These are phyloP conservation scores for Encephalitozoon cuniculi DNA, from an alignment of 371 early-diverging fungal genomes.

Conservation along the genomic window DNA sequence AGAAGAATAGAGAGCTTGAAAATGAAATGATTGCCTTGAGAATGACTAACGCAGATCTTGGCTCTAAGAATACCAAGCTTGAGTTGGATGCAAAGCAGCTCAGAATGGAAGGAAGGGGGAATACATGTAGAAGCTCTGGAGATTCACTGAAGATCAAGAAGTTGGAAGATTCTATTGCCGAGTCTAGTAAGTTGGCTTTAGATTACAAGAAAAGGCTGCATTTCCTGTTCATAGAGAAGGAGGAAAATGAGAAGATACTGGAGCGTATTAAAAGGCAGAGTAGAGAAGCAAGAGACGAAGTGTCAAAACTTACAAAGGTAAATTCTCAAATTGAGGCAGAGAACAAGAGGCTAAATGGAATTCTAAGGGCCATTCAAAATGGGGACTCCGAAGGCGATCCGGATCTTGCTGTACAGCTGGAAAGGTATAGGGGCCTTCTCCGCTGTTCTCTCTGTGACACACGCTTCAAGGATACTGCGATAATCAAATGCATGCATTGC, in stretches of 20 bases:
- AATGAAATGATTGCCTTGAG: conserved; percentile 21
- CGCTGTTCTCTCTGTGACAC: conserved; percentile 55
- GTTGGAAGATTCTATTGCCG: conserved; percentile 20
- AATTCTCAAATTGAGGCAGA: conserved; percentile 11
- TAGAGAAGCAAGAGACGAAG: conserved; percentile 15
- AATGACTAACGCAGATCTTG: conserved; percentile 24
- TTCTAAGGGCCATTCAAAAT: not conserved
- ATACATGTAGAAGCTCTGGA: not conserved
- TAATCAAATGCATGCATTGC: conserved; percentile 60
- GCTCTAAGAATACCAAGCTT: conserved; percentile 19
- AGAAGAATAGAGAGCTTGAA: not conserved
- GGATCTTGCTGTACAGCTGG: not conserved
- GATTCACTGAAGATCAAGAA: not conserved
- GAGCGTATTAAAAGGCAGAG: conserved; percentile 10
- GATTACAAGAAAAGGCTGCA: conserved; percentile 21
- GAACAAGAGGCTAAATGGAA: not conserved
- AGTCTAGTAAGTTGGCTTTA: not conserved
- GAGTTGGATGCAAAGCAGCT: not conserved
- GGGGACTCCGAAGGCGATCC: not conserved
- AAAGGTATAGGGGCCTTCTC: conserved; percentile 48
- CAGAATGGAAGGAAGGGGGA: not conserved
- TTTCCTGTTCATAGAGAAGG: conserved; percentile 34
- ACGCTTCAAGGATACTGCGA: conserved; percentile 55
- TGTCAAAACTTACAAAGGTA: not conserved
- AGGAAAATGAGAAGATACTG: conserved; percentile 37